Evolutionary conservation across 1,139 yeast genomes (phyloP).

Genomic region (Saccharomycopsis crataegensis): DNA sequence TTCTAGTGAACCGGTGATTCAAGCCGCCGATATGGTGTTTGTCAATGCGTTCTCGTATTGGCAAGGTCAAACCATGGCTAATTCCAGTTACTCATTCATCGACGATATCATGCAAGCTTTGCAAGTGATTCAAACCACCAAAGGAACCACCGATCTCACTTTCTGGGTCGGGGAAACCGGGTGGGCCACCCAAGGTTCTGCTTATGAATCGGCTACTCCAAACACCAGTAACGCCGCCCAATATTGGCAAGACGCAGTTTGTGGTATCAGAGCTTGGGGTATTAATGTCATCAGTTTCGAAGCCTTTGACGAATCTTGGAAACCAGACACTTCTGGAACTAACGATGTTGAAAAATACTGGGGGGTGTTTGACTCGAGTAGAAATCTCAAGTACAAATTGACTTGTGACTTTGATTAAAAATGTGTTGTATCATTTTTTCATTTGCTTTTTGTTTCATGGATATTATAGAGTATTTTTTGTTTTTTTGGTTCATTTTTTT

Average conservation of each 20-base stretch:
- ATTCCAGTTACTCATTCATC: conserved; percentile 82
- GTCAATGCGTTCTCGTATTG: conserved; percentile 97
- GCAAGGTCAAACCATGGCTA: conserved; percentile 86
- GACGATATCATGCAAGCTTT: conserved; percentile 96
- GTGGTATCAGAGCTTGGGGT: conserved; percentile 95
- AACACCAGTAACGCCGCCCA: conserved; percentile 61
- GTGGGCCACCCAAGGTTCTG: conserved; percentile 90
- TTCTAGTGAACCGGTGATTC: conserved; percentile 56
- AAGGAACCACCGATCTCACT: conserved; percentile 75
- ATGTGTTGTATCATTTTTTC: neutral
- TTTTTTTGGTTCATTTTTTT: no score
- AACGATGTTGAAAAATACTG: conserved; percentile 84
- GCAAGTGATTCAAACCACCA: conserved; percentile 73
- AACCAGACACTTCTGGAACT: conserved; percentile 82
- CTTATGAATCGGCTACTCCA: conserved; percentile 58
- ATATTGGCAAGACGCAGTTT: conserved; percentile 82
- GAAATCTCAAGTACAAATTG: conserved; percentile 51
- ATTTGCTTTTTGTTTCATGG: neutral
- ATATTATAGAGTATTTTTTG: neutral
- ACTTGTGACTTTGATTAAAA: conserved; percentile 40
- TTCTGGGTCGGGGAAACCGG: conserved; percentile 99
- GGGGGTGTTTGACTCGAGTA: conserved; percentile 71
- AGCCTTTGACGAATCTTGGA: conserved; percentile 95
- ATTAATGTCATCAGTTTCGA: conserved; percentile 86
- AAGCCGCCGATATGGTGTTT: conserved; percentile 75